Base-by-base conservation (phyloP, 2,329 filamentous ascomycete species). In the Torrubiellomyces zombiae region DNA sequence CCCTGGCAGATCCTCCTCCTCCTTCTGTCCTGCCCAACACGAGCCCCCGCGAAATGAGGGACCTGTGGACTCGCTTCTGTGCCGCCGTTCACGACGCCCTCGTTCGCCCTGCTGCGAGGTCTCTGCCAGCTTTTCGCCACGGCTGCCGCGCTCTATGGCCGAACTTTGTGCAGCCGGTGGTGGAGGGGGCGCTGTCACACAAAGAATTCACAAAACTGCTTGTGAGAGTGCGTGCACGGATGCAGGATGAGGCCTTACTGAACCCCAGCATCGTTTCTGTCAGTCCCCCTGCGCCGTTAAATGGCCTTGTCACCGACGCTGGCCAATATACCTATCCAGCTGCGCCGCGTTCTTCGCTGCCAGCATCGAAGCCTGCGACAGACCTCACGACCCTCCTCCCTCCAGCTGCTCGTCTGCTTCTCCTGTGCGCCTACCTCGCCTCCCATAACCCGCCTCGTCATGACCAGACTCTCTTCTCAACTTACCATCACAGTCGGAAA, bases 71-170 rank as follows among this genome's bases (percentile, higher is more conserved):
- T 9, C 73, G 82, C 21, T 95, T 92, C 55, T 70, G 75, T 32
- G 70, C 70, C 24, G 80, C 81, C 4, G 72, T 93, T 9, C 89
- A 91, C 61, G 89, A 98, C 44, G 73, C 85, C 1, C 60, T 95
- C 9, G 71, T 76, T 24, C 80, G 76, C 34, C 72, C 81, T 23
- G 82, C 82, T 3, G 77, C 77, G 1, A 72, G 83, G 24, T 83
- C 86, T 18, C 60, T 95, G 9, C 63, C 76, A 2, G 67, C 68
- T 8, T 83, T 93, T 37, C 62, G 59, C 4, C 64, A 67, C 18
- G 68, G 76, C 24, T 83, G 78, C 42, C 51, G 67, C 24, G 67
- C 73, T 21, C 63, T 95, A 12, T 98, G 89, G 89, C 73, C 75
- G 8, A 67, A 73, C 4, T 95, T 98, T 48, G 74, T 80, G 1